Conservation (phyloP, 2,329 filamentous ascomycete species). For the Xylariales sp. region DNA sequence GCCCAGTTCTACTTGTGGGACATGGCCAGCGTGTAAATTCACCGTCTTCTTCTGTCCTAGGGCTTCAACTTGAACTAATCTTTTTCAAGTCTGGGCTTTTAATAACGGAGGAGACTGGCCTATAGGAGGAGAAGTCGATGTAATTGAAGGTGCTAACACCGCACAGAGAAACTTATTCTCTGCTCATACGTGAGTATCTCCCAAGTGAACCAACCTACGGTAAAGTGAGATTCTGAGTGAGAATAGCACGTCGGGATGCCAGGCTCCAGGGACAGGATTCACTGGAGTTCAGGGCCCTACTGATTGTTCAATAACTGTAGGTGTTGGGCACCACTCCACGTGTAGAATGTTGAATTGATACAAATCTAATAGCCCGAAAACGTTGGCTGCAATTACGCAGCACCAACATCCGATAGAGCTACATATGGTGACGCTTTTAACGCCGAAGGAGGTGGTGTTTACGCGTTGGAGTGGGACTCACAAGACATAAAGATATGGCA, state of each 20-base stretch:
- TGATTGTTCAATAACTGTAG: conserved; percentile 47
- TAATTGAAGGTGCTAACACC: conserved; percentile 76
- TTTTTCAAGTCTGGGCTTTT: conserved; percentile 63
- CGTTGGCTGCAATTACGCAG: conserved; percentile 59
- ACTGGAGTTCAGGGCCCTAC: conserved; percentile 40
- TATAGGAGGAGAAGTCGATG: conserved; percentile 72
- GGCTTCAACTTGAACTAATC: conserved; percentile 34
- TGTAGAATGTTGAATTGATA: conserved; percentile 19
- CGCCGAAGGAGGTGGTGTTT: conserved; percentile 72
- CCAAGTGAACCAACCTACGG: background rate
- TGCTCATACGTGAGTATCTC: conserved; percentile 64
- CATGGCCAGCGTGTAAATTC: conserved; percentile 76
- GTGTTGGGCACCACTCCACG: background rate
- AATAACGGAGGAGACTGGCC: conserved; percentile 65
- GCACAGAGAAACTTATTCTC: conserved; percentile 70
- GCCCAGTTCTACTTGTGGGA: conserved; percentile 76
- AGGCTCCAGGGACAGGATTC: conserved; percentile 42
- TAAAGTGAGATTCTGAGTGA: conserved; percentile 3
- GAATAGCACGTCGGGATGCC: conserved; percentile 42
- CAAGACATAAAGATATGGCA: conserved; percentile 79
- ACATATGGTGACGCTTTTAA: conserved; percentile 76
- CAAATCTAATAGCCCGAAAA: conserved; percentile 55
- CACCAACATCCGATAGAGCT: conserved; percentile 55
- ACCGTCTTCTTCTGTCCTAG: background rate
- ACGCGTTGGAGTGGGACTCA: conserved; percentile 77